Evolutionary conservation across 176 grass and related monocot species (phyloP).

Genomic region (barley (Hordeum vulgare)): DNA sequence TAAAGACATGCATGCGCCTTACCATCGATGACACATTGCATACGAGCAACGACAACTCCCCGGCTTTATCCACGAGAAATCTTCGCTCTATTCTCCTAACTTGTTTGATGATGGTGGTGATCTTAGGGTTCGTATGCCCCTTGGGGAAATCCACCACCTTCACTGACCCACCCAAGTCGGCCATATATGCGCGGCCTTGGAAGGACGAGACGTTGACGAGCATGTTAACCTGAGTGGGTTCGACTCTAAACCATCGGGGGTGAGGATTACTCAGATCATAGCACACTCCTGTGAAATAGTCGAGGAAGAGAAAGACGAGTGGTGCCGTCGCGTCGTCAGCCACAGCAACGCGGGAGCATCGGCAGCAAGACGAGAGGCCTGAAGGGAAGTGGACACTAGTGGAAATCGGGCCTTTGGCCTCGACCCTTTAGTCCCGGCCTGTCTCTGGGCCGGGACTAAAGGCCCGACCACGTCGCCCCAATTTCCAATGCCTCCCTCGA

Average conservation of each 20-base stretch:
- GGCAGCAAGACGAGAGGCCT: neutral
- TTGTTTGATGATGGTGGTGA: neutral
- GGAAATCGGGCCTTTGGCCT: too few species aligned
- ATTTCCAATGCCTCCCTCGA: too few species aligned
- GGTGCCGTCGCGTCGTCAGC: neutral
- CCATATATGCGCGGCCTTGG: neutral
- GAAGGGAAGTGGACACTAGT: neutral
- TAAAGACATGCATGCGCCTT: neutral
- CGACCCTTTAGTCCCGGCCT: too few species aligned
- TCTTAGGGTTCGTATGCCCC: neutral
- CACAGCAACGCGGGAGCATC: neutral
- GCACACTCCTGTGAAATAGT: neutral
- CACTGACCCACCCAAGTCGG: neutral
- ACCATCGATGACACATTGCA: neutral
- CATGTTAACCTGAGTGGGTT: neutral
- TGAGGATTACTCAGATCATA: neutral
- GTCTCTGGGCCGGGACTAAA: too few species aligned
- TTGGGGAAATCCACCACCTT: neutral
- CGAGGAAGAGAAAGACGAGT: neutral
- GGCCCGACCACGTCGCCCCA: too few species aligned
- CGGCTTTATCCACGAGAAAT: neutral
- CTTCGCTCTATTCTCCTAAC: neutral
- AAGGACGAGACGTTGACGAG: neutral
- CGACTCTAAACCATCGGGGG: neutral
- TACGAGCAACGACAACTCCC: neutral